These are phyloP conservation scores for Paramecium octaurelia DNA, from an alignment of 73 alveolate species.

Conservation along the genomic window DNA sequence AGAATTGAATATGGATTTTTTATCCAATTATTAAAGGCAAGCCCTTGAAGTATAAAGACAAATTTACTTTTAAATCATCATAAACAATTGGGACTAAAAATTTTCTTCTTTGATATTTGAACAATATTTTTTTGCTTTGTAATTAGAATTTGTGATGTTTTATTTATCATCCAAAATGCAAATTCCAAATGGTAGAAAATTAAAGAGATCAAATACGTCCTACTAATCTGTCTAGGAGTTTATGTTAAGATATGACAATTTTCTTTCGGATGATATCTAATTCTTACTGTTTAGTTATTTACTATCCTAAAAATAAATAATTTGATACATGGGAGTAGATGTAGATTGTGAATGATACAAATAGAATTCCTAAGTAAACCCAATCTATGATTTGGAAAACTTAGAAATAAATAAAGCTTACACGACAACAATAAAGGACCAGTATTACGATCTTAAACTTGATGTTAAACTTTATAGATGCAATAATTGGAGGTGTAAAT, in stretches of 20 bases:
- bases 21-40: neutral
- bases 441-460: neutral
- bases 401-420: neutral
- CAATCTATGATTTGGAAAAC: neutral
- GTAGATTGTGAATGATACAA: neutral
- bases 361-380: neutral
- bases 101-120: neutral
- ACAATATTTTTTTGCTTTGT: neutral
- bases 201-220: neutral
- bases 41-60: neutral
- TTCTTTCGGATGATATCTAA: neutral
- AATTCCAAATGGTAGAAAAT: neutral
- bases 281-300: neutral
- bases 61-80: conserved; percentile 27
- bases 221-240: neutral
- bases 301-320: neutral
- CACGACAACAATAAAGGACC: neutral
- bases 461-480: neutral
- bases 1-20: conserved; percentile 1
- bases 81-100: neutral
- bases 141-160: neutral
- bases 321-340: neutral
- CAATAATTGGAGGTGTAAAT: neutral
- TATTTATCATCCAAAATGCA: neutral
- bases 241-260: neutral